Base-by-base conservation (phyloP, 2,329 filamentous ascomycete genomes). In the Colletotrichum phormii region DNA sequence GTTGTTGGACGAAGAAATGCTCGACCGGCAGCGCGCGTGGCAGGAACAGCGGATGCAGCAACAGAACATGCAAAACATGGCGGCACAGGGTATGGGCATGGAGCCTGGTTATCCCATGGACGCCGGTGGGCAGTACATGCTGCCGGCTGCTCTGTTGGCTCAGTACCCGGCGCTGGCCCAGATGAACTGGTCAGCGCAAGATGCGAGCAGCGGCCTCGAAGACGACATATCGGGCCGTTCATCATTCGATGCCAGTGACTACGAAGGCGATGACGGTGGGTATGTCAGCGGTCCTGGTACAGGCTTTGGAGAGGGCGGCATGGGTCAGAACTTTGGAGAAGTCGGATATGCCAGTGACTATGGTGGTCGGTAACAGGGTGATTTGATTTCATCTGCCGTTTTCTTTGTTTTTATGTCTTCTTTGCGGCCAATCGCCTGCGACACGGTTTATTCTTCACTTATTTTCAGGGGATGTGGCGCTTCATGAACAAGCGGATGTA, bases 91-190 rank as follows among this genome's bases (percentile, higher is more conserved):
- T 69, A 87, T 92, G 76, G 87, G 88, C 64, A 87, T 93, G 79
- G 90, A 92, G 55, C 85, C 89, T 54, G 88, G 89, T 72, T 91
- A 86, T 81, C 89, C 84, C 1, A 87, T 91, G 77, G 89, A 91
- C 76, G 79, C 87, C 3, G 83, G 84, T 64, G 87, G 88, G 65
- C 86, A 88, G 71, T 94, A 93, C 79, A 86, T 89, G 49, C 87
- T 98, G n/a, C 97, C 97, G 1, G 94, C 94, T 4, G 96, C 96
- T 1, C 85, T 99, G 62, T 85, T 98, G 51, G 93, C 94, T 22
- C 97, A 98, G 79, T 98, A 98, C 81, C 97, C 97, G 13, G 95
- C 95, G 4, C 85, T 99, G n/a, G 95, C 95, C 29, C 93, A 92
- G 66, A 89, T 98, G 80, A 95, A 96, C 79, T 98, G 96, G 95